Evolutionary conservation across 1,139 yeast species (phyloP).

Genomic region (Blastobotrys malaysiensis): DNA sequence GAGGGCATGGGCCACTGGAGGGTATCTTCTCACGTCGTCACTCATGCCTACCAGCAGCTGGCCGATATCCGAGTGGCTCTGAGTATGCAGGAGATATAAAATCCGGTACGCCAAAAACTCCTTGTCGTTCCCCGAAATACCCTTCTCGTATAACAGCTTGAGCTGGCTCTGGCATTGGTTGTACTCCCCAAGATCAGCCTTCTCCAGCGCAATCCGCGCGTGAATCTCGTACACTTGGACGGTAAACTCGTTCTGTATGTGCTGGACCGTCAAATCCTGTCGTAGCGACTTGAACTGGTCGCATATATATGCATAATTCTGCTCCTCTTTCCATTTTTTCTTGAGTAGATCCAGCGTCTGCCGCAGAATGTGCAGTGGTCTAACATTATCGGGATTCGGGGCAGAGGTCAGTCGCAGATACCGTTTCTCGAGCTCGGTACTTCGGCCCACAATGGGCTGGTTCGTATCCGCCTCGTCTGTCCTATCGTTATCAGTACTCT

Average conservation of each 20-base stretch:
- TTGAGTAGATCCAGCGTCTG: conserved; percentile 54
- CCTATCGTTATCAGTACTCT: background rate
- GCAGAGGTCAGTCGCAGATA: conserved; percentile 85
- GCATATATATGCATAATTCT: conserved; percentile 67
- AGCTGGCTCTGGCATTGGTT: conserved; percentile 91
- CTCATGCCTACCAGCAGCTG: conserved; percentile 28
- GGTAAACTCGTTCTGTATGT: conserved; percentile 72
- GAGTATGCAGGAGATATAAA: conserved; percentile 76
- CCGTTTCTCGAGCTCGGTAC: conserved; percentile 62
- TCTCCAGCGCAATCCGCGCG: conserved; percentile 79
- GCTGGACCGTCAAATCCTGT: conserved; percentile 92
- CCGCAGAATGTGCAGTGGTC: conserved; percentile 62
- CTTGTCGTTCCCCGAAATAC: conserved; percentile 37
- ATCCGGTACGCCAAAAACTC: conserved; percentile 75
- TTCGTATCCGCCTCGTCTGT: conserved; percentile 7
- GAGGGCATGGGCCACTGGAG: conserved; percentile 42
- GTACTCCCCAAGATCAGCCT: conserved; percentile 85
- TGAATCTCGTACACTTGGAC: conserved; percentile 78
- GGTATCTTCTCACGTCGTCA: conserved; percentile 21
- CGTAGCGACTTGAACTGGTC: conserved; percentile 89
- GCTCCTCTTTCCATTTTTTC: conserved; percentile 48
- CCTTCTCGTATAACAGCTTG: conserved; percentile 47
- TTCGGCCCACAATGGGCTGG: conserved; percentile 55
- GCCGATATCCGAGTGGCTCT: conserved; percentile 41
- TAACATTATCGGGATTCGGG: conserved; percentile 77